phyloP scores from a whole-genome alignment of 2,329 filamentous ascomycete genomes.

The Colletotrichum ledebouriae region DNA sequence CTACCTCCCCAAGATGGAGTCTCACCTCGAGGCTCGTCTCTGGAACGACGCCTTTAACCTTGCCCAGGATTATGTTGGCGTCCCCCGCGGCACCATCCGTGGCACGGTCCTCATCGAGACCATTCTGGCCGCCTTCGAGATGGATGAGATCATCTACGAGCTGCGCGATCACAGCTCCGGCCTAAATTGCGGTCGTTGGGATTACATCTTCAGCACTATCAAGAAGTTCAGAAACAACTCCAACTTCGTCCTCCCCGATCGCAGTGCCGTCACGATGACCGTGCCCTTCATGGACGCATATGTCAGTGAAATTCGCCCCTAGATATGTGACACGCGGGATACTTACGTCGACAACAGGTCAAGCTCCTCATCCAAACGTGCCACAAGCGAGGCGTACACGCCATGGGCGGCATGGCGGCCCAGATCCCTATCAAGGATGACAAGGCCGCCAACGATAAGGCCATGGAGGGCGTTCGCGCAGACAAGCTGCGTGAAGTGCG shows the following conservation, averaged over 20 bases:
- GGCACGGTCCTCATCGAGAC: slow-evolving; percentile 98
- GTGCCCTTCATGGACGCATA: slow-evolving; percentile 99
- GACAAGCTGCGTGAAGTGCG: slow-evolving; percentile 97
- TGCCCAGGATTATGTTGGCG: slow-evolving; percentile 90
- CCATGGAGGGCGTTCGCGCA: slow-evolving; percentile 91
- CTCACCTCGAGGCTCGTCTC: slow-evolving; percentile 93
- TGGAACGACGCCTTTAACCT: slow-evolving; percentile 99
- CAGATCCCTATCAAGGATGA: slow-evolving; percentile 99
- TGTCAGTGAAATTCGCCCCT: slow-evolving; percentile 52
- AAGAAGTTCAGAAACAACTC: slow-evolving; percentile 98
- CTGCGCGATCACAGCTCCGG: slow-evolving; percentile 96
- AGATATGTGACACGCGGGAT: not conserved
- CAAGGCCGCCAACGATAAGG: slow-evolving; percentile 88
- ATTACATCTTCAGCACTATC: slow-evolving; percentile 99
- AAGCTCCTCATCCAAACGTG: slow-evolving; percentile 98
- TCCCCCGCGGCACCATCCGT: slow-evolving; percentile 91
- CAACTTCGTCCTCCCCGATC: slow-evolving; percentile 93
- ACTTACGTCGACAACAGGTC: slow-evolving; percentile 57
- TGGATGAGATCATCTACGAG: slow-evolving; percentile 99
- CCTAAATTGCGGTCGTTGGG: slow-evolving; percentile 98
- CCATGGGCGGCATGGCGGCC: slow-evolving; percentile 98
- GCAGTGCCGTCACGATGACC: slow-evolving; percentile 94
- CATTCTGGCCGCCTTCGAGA: slow-evolving; percentile 97
- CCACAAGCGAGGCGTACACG: slow-evolving; percentile 96
- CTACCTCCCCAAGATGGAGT: slow-evolving; percentile 98